Percentiles rank a stretch among this genome's conserved stretches.
phyloP scores from a whole-genome alignment of 331 rosid genomes.

The Quercus phellos region DNA sequence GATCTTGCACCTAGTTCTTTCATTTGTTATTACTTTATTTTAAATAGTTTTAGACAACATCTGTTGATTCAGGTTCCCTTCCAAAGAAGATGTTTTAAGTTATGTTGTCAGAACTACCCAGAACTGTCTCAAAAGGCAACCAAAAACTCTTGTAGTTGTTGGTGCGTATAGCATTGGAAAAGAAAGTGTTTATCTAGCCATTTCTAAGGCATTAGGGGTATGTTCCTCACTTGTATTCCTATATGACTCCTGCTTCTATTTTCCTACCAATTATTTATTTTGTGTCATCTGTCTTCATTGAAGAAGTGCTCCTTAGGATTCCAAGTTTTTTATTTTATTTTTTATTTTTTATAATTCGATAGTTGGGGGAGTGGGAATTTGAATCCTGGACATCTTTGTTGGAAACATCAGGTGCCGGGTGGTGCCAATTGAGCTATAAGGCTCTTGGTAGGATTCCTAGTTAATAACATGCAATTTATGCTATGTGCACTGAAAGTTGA shows the following conservation, averaged over 20 bases:
- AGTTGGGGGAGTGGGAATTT: too few species aligned
- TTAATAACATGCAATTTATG: neutral
- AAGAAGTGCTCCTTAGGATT: neutral
- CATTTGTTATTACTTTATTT: neutral
- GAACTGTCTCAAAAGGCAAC: conserved; percentile 40
- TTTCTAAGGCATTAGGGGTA: conserved; percentile 46
- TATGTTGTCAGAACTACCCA: conserved; percentile 46
- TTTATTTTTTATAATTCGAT: too few species aligned
- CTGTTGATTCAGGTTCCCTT: conserved; percentile 46
- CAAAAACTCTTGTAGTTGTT: conserved; percentile 47
- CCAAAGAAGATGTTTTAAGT: conserved; percentile 42
- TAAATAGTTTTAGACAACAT: conserved; percentile 6
- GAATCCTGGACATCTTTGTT: too few species aligned
- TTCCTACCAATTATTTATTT: neutral
- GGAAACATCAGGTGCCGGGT: too few species aligned
- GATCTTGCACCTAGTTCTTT: neutral
- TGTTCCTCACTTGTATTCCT: neutral
- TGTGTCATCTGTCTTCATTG: neutral
- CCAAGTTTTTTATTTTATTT: neutral
- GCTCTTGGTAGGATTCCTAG: neutral
- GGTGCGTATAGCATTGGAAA: conserved; percentile 62
- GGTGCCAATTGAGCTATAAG: too few species aligned
- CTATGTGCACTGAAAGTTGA: neutral
- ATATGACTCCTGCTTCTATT: neutral
- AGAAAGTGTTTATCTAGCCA: conserved; percentile 51